phyloP scores from a whole-genome alignment of 2,329 filamentous ascomycete species.

The Epichloe typhina region DNA sequence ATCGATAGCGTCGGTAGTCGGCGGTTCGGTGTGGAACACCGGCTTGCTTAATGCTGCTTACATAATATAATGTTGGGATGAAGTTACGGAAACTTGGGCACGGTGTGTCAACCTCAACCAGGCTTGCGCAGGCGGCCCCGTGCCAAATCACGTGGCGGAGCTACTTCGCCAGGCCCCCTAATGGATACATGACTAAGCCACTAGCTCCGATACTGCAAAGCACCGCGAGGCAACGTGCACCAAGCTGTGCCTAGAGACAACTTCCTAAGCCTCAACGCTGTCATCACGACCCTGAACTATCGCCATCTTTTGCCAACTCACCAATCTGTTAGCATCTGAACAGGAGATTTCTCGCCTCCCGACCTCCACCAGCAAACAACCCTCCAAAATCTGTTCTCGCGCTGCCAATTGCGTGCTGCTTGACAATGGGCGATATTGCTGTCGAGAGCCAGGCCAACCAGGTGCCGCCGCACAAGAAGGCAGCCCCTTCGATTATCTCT shows the following conservation, averaged over 20 bases:
- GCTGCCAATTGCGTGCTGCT: constrained; percentile 1
- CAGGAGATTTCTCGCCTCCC: neutral
- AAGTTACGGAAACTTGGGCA: too few relatives aligned
- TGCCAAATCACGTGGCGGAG: neutral
- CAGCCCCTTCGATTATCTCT: constrained; percentile 64
- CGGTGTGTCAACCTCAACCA: too few relatives aligned
- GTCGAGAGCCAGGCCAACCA: constrained; percentile 70
- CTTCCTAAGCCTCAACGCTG: neutral
- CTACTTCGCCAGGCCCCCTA: neutral
- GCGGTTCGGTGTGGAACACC: too few relatives aligned
- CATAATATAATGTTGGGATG: too few relatives aligned
- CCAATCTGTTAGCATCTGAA: neutral
- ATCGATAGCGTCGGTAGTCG: too few relatives aligned
- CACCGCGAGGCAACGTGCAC: constrained; percentile 4
- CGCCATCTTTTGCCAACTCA: neutral
- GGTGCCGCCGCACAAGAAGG: constrained; percentile 68
- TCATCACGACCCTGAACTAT: neutral
- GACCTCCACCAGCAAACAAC: neutral
- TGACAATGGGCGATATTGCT: constrained; percentile 70
- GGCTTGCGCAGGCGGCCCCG: neutral
- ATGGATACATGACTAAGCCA: constrained; percentile 2
- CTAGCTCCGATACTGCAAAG: neutral
- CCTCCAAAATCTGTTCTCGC: neutral
- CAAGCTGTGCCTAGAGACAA: neutral
- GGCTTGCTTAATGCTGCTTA: too few relatives aligned